Evolutionary conservation across 129 eudicot species (phyloP).

Genomic region (Pulicaria dysenterica): DNA sequence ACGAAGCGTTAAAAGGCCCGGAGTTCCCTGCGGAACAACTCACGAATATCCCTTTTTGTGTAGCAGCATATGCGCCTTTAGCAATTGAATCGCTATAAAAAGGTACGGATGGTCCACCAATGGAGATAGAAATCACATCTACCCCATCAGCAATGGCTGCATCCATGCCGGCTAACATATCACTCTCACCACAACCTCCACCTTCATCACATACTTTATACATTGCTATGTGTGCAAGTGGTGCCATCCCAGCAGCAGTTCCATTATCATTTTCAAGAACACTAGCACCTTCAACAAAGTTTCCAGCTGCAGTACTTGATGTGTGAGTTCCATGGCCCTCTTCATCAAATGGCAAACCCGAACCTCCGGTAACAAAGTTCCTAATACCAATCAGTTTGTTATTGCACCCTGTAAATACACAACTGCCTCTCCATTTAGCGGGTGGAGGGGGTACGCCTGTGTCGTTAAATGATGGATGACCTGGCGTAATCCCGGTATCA

Average conservation of each 20-base stretch:
- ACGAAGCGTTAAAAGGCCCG: constrained; percentile 44
- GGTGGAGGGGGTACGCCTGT: constrained; percentile 46
- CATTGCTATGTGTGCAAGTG: constrained; percentile 54
- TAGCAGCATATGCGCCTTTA: constrained; percentile 55
- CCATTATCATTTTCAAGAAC: constrained; percentile 47
- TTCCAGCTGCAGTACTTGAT: constrained; percentile 51
- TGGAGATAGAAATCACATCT: constrained; percentile 60
- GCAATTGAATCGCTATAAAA: constrained; percentile 45
- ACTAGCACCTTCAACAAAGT: constrained; percentile 48
- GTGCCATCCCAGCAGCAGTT: constrained; percentile 54
- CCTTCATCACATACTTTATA: constrained; percentile 39
- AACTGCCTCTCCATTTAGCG: constrained; percentile 46
- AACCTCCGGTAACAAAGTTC: constrained; percentile 15
- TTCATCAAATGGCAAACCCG: constrained; percentile 31
- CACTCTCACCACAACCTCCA: constrained; percentile 39
- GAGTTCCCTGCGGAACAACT: constrained; percentile 68
- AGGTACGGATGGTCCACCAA: constrained; percentile 35
- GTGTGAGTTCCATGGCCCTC: constrained; percentile 54
- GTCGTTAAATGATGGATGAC: constrained; percentile 44
- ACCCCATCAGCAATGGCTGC: constrained; percentile 65
- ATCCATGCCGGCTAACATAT: constrained; percentile 59
- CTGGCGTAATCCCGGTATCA: constrained; percentile 39
- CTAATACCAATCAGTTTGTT: constrained; percentile 39
- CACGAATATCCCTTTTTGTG: constrained; percentile 61
- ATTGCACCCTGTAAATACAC: constrained; percentile 38